Evolutionary conservation across 140 eudicot genomes (phyloP).

Genomic region (Flaveria floridana): DNA sequence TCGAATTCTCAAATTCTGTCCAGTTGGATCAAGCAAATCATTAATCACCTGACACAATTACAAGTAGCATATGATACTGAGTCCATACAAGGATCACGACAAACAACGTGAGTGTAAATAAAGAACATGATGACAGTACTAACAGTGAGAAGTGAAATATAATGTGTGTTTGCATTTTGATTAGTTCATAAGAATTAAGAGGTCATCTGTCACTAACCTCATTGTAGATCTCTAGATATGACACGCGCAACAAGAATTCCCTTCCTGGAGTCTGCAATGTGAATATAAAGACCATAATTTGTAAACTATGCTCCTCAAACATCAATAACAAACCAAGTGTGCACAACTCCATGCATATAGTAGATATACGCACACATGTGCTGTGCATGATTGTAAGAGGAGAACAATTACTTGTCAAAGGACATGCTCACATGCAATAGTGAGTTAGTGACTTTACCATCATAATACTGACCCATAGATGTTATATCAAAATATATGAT

Average conservation of each 20-base stretch:
- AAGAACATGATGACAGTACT: conserved; percentile 1
- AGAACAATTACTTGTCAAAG: conserved; percentile 9
- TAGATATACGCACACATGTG: background rate
- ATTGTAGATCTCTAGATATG: conserved; percentile 97
- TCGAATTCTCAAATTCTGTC: conserved; percentile 95
- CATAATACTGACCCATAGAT: conserved; percentile 17
- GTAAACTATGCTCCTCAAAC: conserved; percentile 27
- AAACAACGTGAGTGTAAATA: conserved; percentile 2
- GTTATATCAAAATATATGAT: conserved; percentile 7
- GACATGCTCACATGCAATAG: conserved; percentile 11
- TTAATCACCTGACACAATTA: conserved; percentile 70
- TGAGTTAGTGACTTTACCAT: conserved; percentile 22
- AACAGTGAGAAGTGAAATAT: conserved; percentile 20
- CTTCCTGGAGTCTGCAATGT: conserved; percentile 93
- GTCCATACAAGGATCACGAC: conserved; percentile 11
- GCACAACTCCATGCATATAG: conserved; percentile 22
- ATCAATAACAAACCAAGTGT: conserved; percentile 25
- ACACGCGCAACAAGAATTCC: conserved; percentile 93
- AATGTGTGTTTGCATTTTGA: conserved; percentile 5
- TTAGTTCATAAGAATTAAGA: conserved; percentile 22
- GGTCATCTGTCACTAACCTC: conserved; percentile 60
- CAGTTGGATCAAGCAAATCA: conserved; percentile 99
- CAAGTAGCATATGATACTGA: conserved; percentile 24
- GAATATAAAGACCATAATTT: conserved; percentile 18
- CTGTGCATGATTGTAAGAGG: conserved; percentile 11